Evolutionary conservation across 139 green algal species (phyloP).

Genomic region (Pseudopediastrum boryanum): DNA sequence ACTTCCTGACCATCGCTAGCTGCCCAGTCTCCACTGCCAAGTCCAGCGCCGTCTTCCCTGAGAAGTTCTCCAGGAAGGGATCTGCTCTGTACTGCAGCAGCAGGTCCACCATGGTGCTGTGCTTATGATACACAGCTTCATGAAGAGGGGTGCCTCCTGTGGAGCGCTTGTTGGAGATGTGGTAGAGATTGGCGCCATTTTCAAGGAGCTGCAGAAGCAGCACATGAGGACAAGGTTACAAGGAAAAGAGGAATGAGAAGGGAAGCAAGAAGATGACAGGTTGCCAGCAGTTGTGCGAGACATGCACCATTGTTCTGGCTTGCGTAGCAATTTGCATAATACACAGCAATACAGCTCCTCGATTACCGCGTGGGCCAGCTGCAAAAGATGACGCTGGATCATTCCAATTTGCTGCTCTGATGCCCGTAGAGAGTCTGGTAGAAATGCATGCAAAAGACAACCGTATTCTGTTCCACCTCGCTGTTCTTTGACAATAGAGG

Average conservation of each 20-base stretch:
- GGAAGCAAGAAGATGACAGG: neutral
- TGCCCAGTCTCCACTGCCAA: slow-evolving; percentile 11
- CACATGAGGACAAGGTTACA: neutral
- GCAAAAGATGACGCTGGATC: neutral
- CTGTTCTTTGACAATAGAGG: too few species aligned
- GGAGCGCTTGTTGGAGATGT: slow-evolving; percentile 13
- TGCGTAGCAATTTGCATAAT: too few species aligned
- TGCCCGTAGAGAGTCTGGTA: too few species aligned
- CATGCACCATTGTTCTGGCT: neutral
- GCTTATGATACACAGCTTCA: slow-evolving; percentile 41
- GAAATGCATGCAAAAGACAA: too few species aligned
- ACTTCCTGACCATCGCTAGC: neutral
- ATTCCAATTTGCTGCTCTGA: neutral
- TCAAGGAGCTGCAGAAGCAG: slow-evolving; percentile 46
- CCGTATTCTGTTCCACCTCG: too few species aligned
- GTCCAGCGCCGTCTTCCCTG: slow-evolving; percentile 20
- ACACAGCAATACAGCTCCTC: neutral
- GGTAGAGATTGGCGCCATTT: slow-evolving; percentile 36
- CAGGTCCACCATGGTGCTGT: slow-evolving; percentile 44
- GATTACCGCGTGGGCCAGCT: neutral
- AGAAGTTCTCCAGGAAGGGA: slow-evolving; percentile 29
- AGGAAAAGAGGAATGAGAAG: neutral
- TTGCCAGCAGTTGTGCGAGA: neutral
- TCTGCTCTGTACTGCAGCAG: slow-evolving; percentile 23
- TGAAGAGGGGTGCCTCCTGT: slow-evolving; percentile 40